A percentile compares a stretch with the other conserved stretches of the same genome.
These are phyloP conservation scores for Colletotrichum sp. DNA, from an alignment of 2,329 filamentous ascomycete species.

Conservation along the genomic window DNA sequence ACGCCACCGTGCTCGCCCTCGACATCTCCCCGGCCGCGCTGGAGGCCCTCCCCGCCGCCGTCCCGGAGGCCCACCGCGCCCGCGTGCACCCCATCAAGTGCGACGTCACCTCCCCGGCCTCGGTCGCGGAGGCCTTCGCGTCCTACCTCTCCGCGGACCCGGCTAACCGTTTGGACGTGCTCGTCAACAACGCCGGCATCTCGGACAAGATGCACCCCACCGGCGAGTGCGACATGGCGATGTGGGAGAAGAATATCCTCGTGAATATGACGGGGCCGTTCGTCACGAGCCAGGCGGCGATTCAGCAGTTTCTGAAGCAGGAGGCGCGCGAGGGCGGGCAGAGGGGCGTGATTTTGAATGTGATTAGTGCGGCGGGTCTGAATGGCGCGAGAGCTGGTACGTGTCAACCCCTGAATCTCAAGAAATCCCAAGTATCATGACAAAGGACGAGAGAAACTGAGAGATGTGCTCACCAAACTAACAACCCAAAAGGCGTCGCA, in stretches of 20 bases:
- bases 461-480: not conserved
- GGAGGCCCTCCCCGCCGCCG: not conserved
- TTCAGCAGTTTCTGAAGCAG: slow-evolving; percentile 51
- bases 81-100: not conserved
- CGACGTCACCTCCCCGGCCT: not conserved
- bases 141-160: not conserved
- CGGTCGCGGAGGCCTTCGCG: not conserved
- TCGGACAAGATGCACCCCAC: slow-evolving; percentile 62
- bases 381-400: not conserved
- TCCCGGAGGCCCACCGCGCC: not conserved
- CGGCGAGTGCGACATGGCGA: slow-evolving; percentile 45
- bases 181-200: slow-evolving; percentile 64
- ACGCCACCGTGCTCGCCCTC: not conserved
- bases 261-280: slow-evolving; percentile 63
- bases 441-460: not conserved
- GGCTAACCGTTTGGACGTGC: slow-evolving; percentile 45
- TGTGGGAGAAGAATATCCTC: slow-evolving; percentile 59
- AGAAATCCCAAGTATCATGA: fast-evolving
- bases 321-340: slow-evolving; percentile 22
- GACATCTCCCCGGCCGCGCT: not conserved
- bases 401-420: not conserved
- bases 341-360: slow-evolving; percentile 26
- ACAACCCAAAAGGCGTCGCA: slow-evolving; percentile 39
- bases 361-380: not conserved
- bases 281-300: slow-evolving; percentile 54